Evolutionary conservation across 1,284 basidiomycete species (phyloP), one percentile per base, ranked within the genome.

Genomic region (Cryptococcus wingfieldii): DNA sequence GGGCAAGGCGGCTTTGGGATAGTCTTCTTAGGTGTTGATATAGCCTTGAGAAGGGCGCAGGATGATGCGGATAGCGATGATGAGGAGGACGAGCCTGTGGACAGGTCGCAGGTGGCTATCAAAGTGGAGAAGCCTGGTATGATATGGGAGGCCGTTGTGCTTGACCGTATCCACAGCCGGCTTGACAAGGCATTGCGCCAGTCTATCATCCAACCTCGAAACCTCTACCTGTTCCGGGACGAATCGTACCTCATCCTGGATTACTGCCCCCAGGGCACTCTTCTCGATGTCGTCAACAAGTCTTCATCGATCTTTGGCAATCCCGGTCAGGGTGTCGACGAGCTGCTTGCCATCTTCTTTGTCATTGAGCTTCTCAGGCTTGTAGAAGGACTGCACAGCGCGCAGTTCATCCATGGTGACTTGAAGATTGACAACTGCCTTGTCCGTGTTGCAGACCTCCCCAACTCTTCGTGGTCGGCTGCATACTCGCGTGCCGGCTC

Each of bases 341-440:
- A 99, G 71, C 83, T 96, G 7, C 81, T 98, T 47, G 92, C 92
- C 51, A 84, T 96, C 72, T 99, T 98, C 82, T 98, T 98, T 82
- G 81, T 87, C 31, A 83, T 94, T 66, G 95, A 98, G 75, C 83
- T 98, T 18, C 78, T 98, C 50, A 86, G 87, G 19, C 78, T 89
- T 12, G 77, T 98, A 48, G 90, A 96, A 69, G 85, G 82, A 23
- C 82, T 98, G 73, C 96, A 98, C 74, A 60, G 74, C 9, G 80
- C 81, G 0, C 88, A 89, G 16, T 88, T 98, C 78, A 88, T 99
- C 64, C 96, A 99, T 68, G 95, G 96, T 43, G 96, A 99, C 78
- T 82, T 99, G 66, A 99, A 99, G 81, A 97, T 98, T 71, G 96
- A 99, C 79, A 99, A 99, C 77, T 97, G 94, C 72, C 82, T 99